These are phyloP conservation scores for Gastrolobium villosum DNA, from an alignment of 306 rosid species.

Conservation along the genomic window DNA sequence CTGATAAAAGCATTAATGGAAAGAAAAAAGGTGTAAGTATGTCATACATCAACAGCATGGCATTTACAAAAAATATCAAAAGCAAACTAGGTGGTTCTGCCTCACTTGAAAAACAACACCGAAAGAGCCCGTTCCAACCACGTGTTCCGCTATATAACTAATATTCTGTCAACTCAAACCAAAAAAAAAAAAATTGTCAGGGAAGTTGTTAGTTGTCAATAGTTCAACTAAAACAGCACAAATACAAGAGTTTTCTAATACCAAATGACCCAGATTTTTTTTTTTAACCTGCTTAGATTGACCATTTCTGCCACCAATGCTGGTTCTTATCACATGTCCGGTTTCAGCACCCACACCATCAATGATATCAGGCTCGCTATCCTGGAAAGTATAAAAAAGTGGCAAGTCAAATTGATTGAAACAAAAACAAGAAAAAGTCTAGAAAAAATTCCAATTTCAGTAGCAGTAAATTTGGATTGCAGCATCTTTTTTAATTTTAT, in stretches of 20 bases:
- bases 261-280: not conserved
- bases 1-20: constrained; percentile 52
- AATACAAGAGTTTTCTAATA: constrained; percentile 26
- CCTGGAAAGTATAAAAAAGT: constrained; percentile 63
- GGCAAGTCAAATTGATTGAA: constrained; percentile 27
- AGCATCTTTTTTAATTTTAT: not conserved
- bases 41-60: constrained; percentile 16
- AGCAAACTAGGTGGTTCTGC: constrained; percentile 30
- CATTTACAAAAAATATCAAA: constrained; percentile 18
- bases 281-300: constrained; percentile 86
- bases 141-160: constrained; percentile 91
- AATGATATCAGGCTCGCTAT: constrained; percentile 87
- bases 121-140: constrained; percentile 97
- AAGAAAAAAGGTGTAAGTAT: constrained; percentile 17
- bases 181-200: constrained; percentile 18
- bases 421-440: constrained; percentile 22
- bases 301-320: constrained; percentile 83
- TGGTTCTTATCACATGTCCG: constrained; percentile 92
- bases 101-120: constrained; percentile 96
- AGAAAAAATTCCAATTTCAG: not conserved
- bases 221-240: constrained; percentile 25
- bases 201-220: constrained; percentile 28
- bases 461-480: not conserved
- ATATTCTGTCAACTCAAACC: constrained; percentile 64
- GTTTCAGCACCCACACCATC: constrained; percentile 95